A percentile compares a stretch with the other conserved stretches of the same genome.
These are phyloP conservation scores for Orobanche coerulescens DNA, from an alignment of 257 asterid species.

Conservation along the genomic window DNA sequence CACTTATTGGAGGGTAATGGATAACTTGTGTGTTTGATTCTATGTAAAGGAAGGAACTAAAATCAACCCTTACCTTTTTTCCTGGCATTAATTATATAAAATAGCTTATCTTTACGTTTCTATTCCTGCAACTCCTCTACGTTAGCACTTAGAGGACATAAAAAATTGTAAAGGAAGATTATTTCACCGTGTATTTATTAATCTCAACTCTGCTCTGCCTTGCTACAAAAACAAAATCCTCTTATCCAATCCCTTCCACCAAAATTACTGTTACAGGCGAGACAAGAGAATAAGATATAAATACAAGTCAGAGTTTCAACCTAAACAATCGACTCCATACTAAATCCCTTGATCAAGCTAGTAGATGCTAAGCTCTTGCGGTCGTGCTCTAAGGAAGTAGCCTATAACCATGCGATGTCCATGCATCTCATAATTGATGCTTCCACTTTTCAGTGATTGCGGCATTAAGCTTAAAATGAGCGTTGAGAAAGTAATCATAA, in stretches of 20 bases:
- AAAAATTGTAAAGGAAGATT: neutral
- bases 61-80: neutral
- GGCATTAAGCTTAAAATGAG: neutral
- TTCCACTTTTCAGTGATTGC: neutral
- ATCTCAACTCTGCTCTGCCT: neutral
- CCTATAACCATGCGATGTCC: neutral
- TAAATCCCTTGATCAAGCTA: neutral
- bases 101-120: too few relatives aligned
- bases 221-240: neutral
- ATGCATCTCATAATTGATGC: neutral
- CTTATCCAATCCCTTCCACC: neutral
- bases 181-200: neutral
- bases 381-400: neutral
- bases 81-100: neutral
- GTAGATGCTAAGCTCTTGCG: neutral
- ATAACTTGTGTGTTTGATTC: too few relatives aligned
- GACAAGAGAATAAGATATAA: neutral
- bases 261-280: neutral
- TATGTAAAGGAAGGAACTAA: too few relatives aligned
- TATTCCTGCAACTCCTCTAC: too few relatives aligned
- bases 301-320: neutral
- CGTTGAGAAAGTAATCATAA: neutral
- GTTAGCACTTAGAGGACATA: too few relatives aligned
- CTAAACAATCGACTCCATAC: neutral
- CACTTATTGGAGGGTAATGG: too few relatives aligned